These are phyloP conservation scores for Dendrocalamus latiflorus DNA, from an alignment of 202 grass and related monocot genomes.

Conservation along the genomic window DNA sequence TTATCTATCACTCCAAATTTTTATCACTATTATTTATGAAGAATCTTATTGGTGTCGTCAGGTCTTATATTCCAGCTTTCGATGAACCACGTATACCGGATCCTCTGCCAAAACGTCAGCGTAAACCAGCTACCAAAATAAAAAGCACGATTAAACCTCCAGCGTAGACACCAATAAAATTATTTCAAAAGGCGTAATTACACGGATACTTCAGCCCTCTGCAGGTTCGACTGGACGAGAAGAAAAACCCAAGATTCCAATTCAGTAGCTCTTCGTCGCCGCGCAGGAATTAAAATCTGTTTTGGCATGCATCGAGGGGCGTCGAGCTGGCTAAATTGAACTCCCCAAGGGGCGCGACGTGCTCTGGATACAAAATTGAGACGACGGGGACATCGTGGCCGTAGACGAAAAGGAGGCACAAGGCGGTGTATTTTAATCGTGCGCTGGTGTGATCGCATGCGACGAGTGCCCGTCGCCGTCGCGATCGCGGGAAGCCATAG, in stretches of 20 bases:
- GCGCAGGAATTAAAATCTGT: background rate
- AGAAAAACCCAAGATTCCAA: background rate
- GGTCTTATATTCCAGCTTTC: too few relatives aligned
- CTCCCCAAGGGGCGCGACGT: background rate
- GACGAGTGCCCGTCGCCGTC: background rate
- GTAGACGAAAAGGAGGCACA: background rate
- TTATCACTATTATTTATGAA: too few relatives aligned
- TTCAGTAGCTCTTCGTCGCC: constrained; percentile 18
- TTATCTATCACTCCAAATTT: too few relatives aligned
- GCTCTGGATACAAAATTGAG: background rate
- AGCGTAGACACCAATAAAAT: background rate
- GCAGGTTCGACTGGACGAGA: background rate
- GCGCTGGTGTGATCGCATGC: background rate
- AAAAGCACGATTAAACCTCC: background rate
- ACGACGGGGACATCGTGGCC: background rate
- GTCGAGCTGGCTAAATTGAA: background rate
- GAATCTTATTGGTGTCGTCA: too few relatives aligned
- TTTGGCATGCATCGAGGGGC: background rate
- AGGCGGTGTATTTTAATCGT: background rate
- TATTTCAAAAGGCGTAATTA: background rate
- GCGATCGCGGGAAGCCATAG: background rate
- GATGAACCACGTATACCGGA: too few relatives aligned
- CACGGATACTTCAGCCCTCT: background rate
- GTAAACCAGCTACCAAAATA: background rate
- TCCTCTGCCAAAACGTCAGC: background rate